phyloP scores from a whole-genome alignment of 1,284 basidiomycete species.

The Pterula multifida region DNA sequence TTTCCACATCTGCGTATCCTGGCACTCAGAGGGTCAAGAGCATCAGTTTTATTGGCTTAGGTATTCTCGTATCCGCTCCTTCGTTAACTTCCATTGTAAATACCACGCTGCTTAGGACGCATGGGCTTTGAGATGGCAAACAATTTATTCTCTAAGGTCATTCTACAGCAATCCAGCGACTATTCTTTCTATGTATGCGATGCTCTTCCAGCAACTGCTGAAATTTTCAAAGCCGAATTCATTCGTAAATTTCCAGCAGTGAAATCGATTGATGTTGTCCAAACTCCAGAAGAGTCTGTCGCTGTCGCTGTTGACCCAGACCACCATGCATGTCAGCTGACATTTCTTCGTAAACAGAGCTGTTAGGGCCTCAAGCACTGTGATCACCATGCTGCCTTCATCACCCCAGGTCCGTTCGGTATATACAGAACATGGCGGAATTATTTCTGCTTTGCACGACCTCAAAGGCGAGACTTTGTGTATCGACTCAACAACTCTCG shows the following conservation, averaged over 20 bases:
- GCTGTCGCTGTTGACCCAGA: constrained; percentile 4
- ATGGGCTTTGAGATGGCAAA: constrained; percentile 82
- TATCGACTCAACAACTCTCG: constrained; percentile 84
- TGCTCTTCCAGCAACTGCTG: constrained; percentile 47
- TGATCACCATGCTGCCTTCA: constrained; percentile 83
- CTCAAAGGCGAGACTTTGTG: constrained; percentile 46
- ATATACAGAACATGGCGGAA: constrained; percentile 44
- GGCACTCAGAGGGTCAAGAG: constrained; percentile 30
- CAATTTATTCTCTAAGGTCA: constrained; percentile 65
- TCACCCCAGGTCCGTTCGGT: constrained; percentile 71
- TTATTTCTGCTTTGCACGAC: constrained; percentile 43
- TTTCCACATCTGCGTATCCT: constrained; percentile 10
- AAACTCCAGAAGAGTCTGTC: constrained; percentile 59
- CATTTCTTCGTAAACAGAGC: constrained; percentile 31
- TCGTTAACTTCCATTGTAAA: background rate
- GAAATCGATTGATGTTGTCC: constrained; percentile 36
- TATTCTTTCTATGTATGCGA: constrained; percentile 68
- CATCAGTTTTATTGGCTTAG: constrained; percentile 66
- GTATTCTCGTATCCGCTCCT: background rate
- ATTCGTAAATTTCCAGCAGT: constrained; percentile 42
- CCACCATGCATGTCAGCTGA: background rate
- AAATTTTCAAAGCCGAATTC: constrained; percentile 45
- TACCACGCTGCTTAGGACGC: constrained; percentile 31
- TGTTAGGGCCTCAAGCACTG: constrained; percentile 44
- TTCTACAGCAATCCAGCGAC: constrained; percentile 17